phyloP scores from a whole-genome alignment of 108 stramenopile genomes.

The Bacterosira constricta region DNA sequence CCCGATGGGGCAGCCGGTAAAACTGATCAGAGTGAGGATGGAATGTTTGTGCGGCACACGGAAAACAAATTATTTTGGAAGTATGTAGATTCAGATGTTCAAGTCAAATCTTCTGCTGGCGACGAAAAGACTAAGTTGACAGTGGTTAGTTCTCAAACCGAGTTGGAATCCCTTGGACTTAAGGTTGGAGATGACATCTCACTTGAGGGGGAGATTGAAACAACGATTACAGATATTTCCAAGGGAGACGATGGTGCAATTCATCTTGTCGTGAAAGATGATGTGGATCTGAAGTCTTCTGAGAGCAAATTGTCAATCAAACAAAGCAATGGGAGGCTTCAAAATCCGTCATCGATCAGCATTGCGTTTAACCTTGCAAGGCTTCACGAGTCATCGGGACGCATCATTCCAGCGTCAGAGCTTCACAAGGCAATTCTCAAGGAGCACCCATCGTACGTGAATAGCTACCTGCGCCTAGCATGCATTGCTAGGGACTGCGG shows the following conservation, averaged over 20 bases:
- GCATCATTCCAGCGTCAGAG: slow-evolving; percentile 78
- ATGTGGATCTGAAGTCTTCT: slow-evolving; percentile 7
- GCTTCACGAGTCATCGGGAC: slow-evolving; percentile 76
- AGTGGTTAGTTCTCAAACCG: slow-evolving; percentile 24
- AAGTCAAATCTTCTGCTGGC: slow-evolving; percentile 13
- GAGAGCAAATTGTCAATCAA: slow-evolving; percentile 51
- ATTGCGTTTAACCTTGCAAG: slow-evolving; percentile 88
- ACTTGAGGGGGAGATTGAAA: slow-evolving; percentile 23
- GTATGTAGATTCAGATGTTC: slow-evolving; percentile 50
- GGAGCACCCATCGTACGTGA: slow-evolving; percentile 83
- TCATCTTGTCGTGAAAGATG: slow-evolving; percentile 21
- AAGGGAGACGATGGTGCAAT: slow-evolving; percentile 27
- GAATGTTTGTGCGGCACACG: slow-evolving; percentile 55
- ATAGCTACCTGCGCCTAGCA: slow-evolving; percentile 83
- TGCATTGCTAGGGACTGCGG: slow-evolving; percentile 89
- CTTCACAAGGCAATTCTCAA: slow-evolving; percentile 89
- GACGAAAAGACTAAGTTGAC: slow-evolving; percentile 28
- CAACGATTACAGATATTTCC: slow-evolving; percentile 17
- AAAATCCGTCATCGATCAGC: slow-evolving; percentile 64
- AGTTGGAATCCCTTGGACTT: slow-evolving; percentile 33
- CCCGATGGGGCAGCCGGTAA: slow-evolving; percentile 14
- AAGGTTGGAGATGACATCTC: slow-evolving; percentile 50
- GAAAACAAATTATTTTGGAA: slow-evolving; percentile 75
- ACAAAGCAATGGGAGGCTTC: slow-evolving; percentile 65
- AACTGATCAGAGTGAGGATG: slow-evolving; percentile 47